These are phyloP conservation scores for Pichia cactophila DNA, from an alignment of 1,139 yeast genomes.

Conservation along the genomic window DNA sequence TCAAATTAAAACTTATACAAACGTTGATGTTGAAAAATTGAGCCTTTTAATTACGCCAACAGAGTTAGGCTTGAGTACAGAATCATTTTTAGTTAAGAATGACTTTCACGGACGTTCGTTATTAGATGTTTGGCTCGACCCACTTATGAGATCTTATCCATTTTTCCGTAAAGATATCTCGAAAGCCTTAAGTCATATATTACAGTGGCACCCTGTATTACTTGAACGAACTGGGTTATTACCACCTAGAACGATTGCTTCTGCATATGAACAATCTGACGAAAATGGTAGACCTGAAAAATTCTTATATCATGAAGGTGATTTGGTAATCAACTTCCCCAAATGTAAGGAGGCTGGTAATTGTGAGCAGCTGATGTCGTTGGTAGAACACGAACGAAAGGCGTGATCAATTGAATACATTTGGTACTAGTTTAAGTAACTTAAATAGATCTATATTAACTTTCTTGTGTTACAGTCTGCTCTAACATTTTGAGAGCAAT, in stretches of 20 bases:
- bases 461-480: slow-evolving; percentile 37
- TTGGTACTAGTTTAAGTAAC: neutral
- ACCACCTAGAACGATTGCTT: slow-evolving; percentile 49
- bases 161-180: slow-evolving; percentile 56
- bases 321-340: slow-evolving; percentile 54
- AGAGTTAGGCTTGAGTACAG: slow-evolving; percentile 50
- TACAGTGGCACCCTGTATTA: slow-evolving; percentile 89
- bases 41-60: slow-evolving; percentile 63
- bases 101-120: slow-evolving; percentile 57
- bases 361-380: slow-evolving; percentile 38
- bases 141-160: slow-evolving; percentile 55
- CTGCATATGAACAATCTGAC: slow-evolving; percentile 23
- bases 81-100: slow-evolving; percentile 62
- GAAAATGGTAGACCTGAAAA: slow-evolving; percentile 27
- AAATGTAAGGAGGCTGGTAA: slow-evolving; percentile 37
- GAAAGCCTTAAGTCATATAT: slow-evolving; percentile 67
- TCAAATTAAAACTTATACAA: slow-evolving; percentile 61
- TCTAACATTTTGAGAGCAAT: slow-evolving; percentile 79
- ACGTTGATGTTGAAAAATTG: slow-evolving; percentile 45
- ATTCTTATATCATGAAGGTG: slow-evolving; percentile 48
- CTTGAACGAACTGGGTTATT: slow-evolving; percentile 67
- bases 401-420: neutral
- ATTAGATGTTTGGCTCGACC: slow-evolving; percentile 70
- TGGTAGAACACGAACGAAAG: slow-evolving; percentile 1
- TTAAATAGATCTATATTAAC: neutral